These are phyloP conservation scores for Yarrowia hollandica DNA, from an alignment of 805 yeast species.

Conservation along the genomic window DNA sequence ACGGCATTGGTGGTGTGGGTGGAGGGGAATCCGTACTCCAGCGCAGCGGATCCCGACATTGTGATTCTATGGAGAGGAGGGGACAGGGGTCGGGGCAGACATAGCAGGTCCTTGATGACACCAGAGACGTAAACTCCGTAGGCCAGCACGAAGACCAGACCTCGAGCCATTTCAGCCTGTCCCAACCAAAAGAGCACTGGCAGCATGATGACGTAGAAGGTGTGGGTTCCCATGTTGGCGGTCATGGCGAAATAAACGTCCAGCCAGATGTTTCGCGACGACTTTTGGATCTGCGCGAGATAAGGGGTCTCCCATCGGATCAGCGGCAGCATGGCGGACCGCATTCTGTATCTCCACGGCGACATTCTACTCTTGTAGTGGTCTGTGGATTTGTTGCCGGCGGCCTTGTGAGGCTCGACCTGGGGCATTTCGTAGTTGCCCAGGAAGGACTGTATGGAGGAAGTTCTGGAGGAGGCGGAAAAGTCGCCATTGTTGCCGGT, in stretches of 20 bases:
- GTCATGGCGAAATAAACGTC: slow-evolving; percentile 83
- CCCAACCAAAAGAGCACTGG: slow-evolving; percentile 89
- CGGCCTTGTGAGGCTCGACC: slow-evolving; percentile 50
- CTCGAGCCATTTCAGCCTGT: slow-evolving; percentile 55
- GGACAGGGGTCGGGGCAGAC: slow-evolving; percentile 87
- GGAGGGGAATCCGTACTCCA: slow-evolving; percentile 93
- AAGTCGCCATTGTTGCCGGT: slow-evolving; percentile 7
- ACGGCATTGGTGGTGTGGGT: slow-evolving; percentile 95
- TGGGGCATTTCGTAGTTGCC: slow-evolving; percentile 36
- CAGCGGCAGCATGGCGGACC: slow-evolving; percentile 55
- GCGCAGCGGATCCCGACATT: slow-evolving; percentile 83
- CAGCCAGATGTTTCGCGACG: slow-evolving; percentile 49
- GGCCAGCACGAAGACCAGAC: slow-evolving; percentile 65
- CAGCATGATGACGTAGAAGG: slow-evolving; percentile 85
- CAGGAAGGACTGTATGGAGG: slow-evolving; percentile 34
- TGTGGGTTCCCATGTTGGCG: slow-evolving; percentile 88
- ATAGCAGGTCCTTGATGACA: slow-evolving; percentile 73
- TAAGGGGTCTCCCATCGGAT: slow-evolving; percentile 65
- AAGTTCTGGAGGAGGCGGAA: slow-evolving; percentile 30
- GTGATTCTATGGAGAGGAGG: slow-evolving; percentile 92
- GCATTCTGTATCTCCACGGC: slow-evolving; percentile 46
- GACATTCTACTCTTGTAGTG: slow-evolving; percentile 65
- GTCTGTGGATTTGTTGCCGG: slow-evolving; percentile 68
- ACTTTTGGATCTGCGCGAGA: slow-evolving; percentile 57
- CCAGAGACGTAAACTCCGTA: slow-evolving; percentile 61